Base-by-base conservation (phyloP, 306 rosid genomes). In the Parietaria judaica region DNA sequence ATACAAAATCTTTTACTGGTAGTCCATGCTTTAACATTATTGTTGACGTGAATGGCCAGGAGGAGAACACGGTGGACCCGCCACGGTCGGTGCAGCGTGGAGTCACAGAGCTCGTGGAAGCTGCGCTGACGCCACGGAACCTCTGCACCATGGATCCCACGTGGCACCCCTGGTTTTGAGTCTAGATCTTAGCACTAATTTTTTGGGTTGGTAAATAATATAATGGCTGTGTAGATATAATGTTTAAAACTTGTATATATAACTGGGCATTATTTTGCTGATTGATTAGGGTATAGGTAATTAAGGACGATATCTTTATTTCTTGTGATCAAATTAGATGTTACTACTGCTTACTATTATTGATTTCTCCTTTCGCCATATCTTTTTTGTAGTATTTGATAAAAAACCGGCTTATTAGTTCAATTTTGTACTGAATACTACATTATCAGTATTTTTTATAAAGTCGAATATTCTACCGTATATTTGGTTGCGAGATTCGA, bases 121-220 rank as follows among this genome's bases (percentile, higher is more conserved):
- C 99, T 52, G 99, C 99, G 66, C 73, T 88, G 66, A 79, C 83
- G 44, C 99, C 99, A 3, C 81, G 95, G 82, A 86, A 88, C 78
- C 74, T 94, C 80, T 94, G 99, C 86, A 88, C 85, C 95, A 94
- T 94, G 99, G 99, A 94, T 79, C 95, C 99, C 4, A 94, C 99
- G 8, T 94, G 99, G 99, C 99, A 94, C 72, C 97, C 99, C 54
- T 94, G 99, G 99, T 94, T 94, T 79, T 90, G 72, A 67, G 2
- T 44, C 51, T 4, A 44, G 35, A 56, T 16, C 16, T 23, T 23
- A 59, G 17, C 58, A 12, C 58, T 17, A 54, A 23, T 23, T 23
- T 43, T n/a, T 41, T 56, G 11, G 56, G 34, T 48, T 54, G 43
- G 64, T 58, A 62, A 34, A 55, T 49, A 49, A 10, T 49, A 41